phyloP scores from a whole-genome alignment of 2,329 filamentous ascomycete genomes.

The Penicillium sp. region DNA sequence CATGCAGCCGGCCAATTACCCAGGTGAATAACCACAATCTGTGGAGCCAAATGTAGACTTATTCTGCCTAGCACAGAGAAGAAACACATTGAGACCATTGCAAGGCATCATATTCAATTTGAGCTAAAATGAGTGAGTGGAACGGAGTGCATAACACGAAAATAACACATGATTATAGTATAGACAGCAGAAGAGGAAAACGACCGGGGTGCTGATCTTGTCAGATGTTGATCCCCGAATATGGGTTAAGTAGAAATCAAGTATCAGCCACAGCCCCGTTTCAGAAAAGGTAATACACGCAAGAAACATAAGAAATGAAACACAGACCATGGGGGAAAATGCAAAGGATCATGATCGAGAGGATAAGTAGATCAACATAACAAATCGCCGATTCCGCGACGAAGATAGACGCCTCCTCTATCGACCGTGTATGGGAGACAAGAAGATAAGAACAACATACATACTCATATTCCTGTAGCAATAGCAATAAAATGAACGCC shows the following conservation, averaged over 20 bases:
- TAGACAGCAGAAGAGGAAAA: constrained; percentile 13
- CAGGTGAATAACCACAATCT: not conserved
- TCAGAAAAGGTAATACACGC: constrained; percentile 14
- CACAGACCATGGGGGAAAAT: not conserved
- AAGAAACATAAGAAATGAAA: not conserved
- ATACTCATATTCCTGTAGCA: constrained; percentile 24
- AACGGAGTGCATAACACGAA: not conserved
- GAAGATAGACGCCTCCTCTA: constrained; percentile 17
- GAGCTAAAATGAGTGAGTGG: constrained; percentile 5
- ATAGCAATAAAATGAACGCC: constrained; percentile 17
- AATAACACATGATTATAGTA: constrained; percentile 10
- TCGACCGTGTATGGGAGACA: constrained; percentile 19
- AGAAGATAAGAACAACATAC: constrained; percentile 10
- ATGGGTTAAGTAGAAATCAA: not conserved
- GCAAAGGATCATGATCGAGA: constrained; percentile 2
- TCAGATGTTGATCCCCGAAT: not conserved
- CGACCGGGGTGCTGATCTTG: not conserved
- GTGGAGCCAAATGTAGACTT: not conserved
- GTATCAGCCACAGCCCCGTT: not conserved
- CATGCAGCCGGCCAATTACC: not conserved
- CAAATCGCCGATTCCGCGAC: constrained; percentile 6
- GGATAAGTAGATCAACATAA: constrained; percentile 5
- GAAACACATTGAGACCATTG: not conserved
- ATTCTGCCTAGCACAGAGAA: not conserved
- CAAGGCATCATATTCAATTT: constrained; percentile 15